These are phyloP conservation scores for Aspergillus hiratsukae DNA, from an alignment of 2,329 filamentous ascomycete species.

Conservation along the genomic window DNA sequence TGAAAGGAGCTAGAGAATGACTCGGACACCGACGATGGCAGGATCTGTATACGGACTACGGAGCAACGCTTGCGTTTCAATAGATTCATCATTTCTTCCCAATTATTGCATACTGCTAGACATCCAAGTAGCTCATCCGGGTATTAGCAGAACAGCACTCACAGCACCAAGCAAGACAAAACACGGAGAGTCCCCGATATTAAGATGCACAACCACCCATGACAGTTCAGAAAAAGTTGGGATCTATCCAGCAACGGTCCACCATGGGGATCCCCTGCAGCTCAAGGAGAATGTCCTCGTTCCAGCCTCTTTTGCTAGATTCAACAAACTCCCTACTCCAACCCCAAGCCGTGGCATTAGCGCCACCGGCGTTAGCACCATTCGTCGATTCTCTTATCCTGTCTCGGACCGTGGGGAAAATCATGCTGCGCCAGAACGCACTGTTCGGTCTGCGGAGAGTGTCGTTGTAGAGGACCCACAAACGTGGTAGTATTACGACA, in stretches of 20 bases:
- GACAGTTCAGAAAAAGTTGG: not conserved
- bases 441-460: not conserved
- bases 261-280: not conserved
- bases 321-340: not conserved
- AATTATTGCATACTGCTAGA: not conserved
- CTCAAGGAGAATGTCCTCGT: not conserved
- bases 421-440: not conserved
- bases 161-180: not conserved
- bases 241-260: not conserved
- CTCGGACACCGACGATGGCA: too few relatives aligned
- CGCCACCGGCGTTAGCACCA: not conserved
- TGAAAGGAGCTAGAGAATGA: too few relatives aligned
- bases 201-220: too few relatives aligned
- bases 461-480: not conserved
- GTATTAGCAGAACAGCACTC: not conserved
- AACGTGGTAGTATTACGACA: conserved; percentile 22
- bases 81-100: not conserved
- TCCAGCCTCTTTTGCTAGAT: not conserved
- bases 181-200: not conserved
- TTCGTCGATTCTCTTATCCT: not conserved
- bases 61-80: too few relatives aligned
- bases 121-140: not conserved
- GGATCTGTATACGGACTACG: too few relatives aligned
- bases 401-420: not conserved
- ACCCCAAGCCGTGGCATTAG: not conserved